Base-by-base conservation (phyloP, 495 filamentous ascomycete species). In the Apiosordaria backusii region DNA sequence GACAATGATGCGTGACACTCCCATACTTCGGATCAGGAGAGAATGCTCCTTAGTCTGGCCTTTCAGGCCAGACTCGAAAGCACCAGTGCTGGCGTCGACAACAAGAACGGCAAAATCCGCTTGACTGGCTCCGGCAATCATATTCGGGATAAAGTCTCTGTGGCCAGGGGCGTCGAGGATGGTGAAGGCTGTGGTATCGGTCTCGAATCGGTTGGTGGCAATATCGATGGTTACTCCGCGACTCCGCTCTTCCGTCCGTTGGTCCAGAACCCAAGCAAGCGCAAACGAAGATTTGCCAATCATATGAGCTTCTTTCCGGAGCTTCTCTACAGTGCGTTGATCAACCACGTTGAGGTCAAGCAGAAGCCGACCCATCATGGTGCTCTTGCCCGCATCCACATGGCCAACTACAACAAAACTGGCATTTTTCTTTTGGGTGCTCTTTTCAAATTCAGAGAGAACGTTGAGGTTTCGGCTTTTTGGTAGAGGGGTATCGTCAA, bases 351-450 rank as follows among this genome's bases (percentile, higher is more conserved):
- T 89, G 50, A 96, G 84, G 72, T 98, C 96, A 29, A 91, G 89
- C 19, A 99, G 82, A n/a, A 99, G 79, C 18, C 95, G 87, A 10
- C 95, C 95, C 96, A 98, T 98, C 19, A 99, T 82, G 18, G 95
- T 99, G 78, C 92, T 97, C 78, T 99, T 99, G 27, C 95, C 95
- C 54, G 94, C 92, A 78, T 99, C 95, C 57, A 99, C 95, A 77
- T 99, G 95, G 45, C 95, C 93, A 71, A 99, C 94, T 4, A 99
- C 95, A 15, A 97, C 93, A 79, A 99, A 98, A 71, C 92, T 97
- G 58, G 92, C 93, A 45, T 85, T 86, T 64, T 89, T 89, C 77
- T 97, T 99, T 67, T 81, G 81, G 50, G 86, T 87, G 23, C 84
- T 82, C 65, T 89, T 92, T 71, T 88, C 84, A 71, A 90, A 95